phyloP scores from a whole-genome alignment of 306 rosid species.

The Inga laurina region DNA sequence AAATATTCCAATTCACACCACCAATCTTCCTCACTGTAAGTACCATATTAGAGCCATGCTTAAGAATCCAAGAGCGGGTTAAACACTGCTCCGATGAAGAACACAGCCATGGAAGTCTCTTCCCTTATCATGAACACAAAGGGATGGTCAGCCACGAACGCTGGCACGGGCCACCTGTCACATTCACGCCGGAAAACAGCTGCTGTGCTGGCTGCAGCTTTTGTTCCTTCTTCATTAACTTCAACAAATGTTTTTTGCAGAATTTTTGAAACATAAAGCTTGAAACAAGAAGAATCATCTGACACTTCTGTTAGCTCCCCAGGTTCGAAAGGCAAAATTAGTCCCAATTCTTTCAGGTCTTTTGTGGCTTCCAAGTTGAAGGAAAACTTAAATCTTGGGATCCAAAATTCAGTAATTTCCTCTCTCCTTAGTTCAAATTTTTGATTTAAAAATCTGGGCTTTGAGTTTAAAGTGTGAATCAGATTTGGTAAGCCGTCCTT shows the following conservation, averaged over 20 bases:
- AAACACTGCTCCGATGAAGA: conserved; percentile 25
- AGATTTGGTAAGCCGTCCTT: conserved; percentile 30
- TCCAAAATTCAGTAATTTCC: not conserved
- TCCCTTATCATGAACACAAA: conserved; percentile 31
- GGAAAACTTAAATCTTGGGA: conserved; percentile 38
- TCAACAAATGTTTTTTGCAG: conserved; percentile 11
- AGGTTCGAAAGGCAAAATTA: conserved; percentile 4
- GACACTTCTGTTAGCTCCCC: conserved; percentile 30
- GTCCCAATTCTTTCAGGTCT: conserved; percentile 20
- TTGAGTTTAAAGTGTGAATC: not conserved
- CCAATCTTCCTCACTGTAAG: too few relatives aligned
- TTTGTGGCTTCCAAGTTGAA: not conserved
- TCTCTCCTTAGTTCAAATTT: not conserved
- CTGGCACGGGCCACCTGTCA: not conserved
- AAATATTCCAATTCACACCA: too few relatives aligned
- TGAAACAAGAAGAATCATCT: not conserved
- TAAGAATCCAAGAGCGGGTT: conserved; percentile 25
- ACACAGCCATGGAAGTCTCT: not conserved
- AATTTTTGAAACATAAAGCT: not conserved
- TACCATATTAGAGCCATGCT: not conserved
- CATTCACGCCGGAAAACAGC: fast-evolving
- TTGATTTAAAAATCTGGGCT: conserved; percentile 12
- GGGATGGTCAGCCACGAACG: conserved; percentile 31
- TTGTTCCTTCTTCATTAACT: conserved; percentile 33
- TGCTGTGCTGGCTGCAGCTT: conserved; percentile 15